Conservation (phyloP, 306 rosid species). For the Oemleria cerasiformis region DNA sequence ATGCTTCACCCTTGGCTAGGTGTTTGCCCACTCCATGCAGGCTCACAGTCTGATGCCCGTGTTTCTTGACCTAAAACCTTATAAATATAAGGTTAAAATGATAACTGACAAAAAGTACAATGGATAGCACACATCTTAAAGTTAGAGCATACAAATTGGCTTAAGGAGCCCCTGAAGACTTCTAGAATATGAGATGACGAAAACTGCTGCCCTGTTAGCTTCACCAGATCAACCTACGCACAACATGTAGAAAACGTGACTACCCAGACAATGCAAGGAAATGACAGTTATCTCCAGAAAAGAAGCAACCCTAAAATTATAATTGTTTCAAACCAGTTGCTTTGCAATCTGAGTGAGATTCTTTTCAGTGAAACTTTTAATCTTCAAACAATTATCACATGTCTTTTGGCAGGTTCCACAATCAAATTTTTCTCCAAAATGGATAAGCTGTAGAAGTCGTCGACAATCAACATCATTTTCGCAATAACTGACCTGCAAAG, state of each 20-base stretch:
- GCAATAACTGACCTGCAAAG: constrained; percentile 82
- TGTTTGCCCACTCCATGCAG: constrained; percentile 92
- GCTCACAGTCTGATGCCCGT: constrained; percentile 64
- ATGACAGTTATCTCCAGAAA: constrained; percentile 14
- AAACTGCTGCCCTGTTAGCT: constrained; percentile 66
- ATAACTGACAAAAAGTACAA: constrained; percentile 20
- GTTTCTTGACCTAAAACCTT: constrained; percentile 68
- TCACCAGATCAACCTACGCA: constrained; percentile 79
- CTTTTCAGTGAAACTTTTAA: constrained; percentile 64
- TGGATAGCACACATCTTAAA: constrained; percentile 15
- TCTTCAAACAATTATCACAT: constrained; percentile 86
- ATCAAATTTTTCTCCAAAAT: constrained; percentile 94
- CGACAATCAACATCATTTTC: constrained; percentile 94
- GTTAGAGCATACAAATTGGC: constrained; percentile 63
- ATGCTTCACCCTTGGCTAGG: constrained; percentile 86
- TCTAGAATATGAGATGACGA: constrained; percentile 88
- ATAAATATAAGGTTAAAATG: constrained; percentile 20
- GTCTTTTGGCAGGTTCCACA: constrained; percentile 80
- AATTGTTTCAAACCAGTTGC: constrained; percentile 71
- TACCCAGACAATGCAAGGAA: constrained; percentile 21
- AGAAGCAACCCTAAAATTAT: neutral
- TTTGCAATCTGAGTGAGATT: constrained; percentile 78
- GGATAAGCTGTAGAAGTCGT: constrained; percentile 80
- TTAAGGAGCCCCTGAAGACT: constrained; percentile 89
- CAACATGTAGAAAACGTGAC: constrained; percentile 24